Base-by-base conservation (phyloP, 2,329 filamentous ascomycete genomes). In the Ceratocystis harringtonii region DNA sequence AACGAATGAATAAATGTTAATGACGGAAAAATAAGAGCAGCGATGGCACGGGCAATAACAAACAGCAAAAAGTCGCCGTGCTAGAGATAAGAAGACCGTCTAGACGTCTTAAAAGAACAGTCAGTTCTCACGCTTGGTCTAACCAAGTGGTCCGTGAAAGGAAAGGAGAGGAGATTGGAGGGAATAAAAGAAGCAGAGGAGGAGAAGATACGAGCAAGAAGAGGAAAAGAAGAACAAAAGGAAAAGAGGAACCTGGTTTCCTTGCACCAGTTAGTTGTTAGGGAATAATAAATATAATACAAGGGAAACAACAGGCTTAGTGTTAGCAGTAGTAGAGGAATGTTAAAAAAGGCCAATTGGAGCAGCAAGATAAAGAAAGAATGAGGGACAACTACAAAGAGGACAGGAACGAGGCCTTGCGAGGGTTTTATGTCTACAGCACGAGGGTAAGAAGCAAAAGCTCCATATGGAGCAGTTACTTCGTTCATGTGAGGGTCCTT, bases 1-100 rank as follows among this genome's bases (percentile, higher is more conserved):
- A 32, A 58, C 2, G 55, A 64, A 57, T 61, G 64, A 65, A 69
- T 65, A 57, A 52, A 68, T 61, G 65, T 65, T 57, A 48, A 63
- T 45, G 36, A 48, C 25, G 58, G 57, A 36, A 50, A 65, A 45
- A 64, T n/a, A 58, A 58, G 28, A 58, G 52, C 52, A 58, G 32
- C 52, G 52, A 58, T 58, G 52, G 52, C 52, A 58, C 52, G 52
- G 52, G 28, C 52, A 28, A 58, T 58, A 58, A 30, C 28, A 58
- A 58, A 32, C 52, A 43, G 43, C 57, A 64, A 60, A 64, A 64
- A 10, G 28, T 58, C 17, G 52, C 52, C 52, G 52, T 32, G 28
- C 52, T 30, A 36, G 28, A 58, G 52, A 58, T 58, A 58, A 58
- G 52, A 5, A 58, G 32, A 36, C 10, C 32, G 32, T 36, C 32